Conservation (phyloP, 2,329 filamentous ascomycete species). For the Chrysoporthe austroafricana region DNA sequence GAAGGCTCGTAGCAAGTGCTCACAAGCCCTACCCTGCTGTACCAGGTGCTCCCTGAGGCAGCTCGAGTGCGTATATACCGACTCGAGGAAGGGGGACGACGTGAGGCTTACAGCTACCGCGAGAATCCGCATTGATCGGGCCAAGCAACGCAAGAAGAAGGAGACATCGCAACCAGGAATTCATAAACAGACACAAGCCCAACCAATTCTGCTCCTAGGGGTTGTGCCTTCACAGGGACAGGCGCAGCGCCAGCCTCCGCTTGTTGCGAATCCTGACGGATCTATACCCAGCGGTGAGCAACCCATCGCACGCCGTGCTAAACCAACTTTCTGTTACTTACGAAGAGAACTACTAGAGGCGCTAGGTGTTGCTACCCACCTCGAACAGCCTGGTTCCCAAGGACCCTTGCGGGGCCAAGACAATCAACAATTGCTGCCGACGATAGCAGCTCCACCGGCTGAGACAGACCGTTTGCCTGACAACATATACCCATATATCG, state of each 20-base stretch:
- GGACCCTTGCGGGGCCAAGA: not conserved
- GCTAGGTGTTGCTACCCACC: not conserved
- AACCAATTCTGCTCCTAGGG: not conserved
- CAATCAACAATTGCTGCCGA: not conserved
- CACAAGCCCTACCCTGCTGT: conserved; percentile 1
- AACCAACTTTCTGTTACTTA: not conserved
- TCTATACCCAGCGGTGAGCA: not conserved
- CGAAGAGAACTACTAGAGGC: not conserved
- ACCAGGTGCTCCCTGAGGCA: conserved; percentile 2
- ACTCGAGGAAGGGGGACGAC: not conserved
- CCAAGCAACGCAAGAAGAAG: conserved; percentile 9
- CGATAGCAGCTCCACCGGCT: not conserved
- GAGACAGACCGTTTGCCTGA: conserved; percentile 1
- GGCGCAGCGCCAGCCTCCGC: not conserved
- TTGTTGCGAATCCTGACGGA: not conserved
- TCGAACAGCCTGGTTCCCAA: not conserved
- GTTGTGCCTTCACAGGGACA: not conserved
- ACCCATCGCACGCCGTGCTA: not conserved
- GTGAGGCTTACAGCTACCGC: conserved; percentile 1
- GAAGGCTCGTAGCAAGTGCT: conserved; percentile 12
- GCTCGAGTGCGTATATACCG: conserved; percentile 6
- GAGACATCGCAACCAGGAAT: not conserved
- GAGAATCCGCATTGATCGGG: conserved; percentile 1
- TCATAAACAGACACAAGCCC: not conserved
- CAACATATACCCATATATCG: conserved; percentile 1